Evolutionary conservation across 176 grass and related monocot genomes (phyloP), one percentile per base, ranked within the genome.

Genomic region (Zoysia pacifica): DNA sequence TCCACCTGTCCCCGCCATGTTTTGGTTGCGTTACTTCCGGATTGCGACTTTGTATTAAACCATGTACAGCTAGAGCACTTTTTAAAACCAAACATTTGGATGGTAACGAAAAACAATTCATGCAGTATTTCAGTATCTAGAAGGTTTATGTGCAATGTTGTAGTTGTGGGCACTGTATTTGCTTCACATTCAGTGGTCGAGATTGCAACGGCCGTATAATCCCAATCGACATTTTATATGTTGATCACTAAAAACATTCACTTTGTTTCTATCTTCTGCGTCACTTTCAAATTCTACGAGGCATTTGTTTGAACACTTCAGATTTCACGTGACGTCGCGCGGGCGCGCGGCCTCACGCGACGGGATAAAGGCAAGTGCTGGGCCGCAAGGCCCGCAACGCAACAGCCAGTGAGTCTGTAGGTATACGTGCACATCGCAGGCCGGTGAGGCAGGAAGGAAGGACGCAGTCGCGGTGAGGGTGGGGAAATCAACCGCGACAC

Each of bases 381-480:
- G 28, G 28, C 28, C 28, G 28, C 28, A 28, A 28, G 43, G 41
- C 9, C 3, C 28, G 3, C 7, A 7, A 1, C 6, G 42, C 45
- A 19, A 46, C 46, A 9, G 9, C 55, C 47, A 41, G 15, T 48
- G 4, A 43, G 42, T 45, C 6, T 3, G 16, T 67, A 40, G 48
- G 48, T 75, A 53, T 43, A 78, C 49, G 67, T 59, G 16, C 73
- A 73, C 67, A 36, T 60, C 54, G 18, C 40, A 6, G 28, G 37
- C 11, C 63, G 36, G 80, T 7, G 52, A 82, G 52, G 38, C 4
- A 40, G 41, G 40, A 53, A 18, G 52, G 38, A 4, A 40, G 41
- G 40, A 53, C 5, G 2, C 6, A 18, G 51, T 15, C n/a, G 58
- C n/a, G 28, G 28, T 28, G 46, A 2, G 44, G 16, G 12, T 2